Evolutionary conservation across 2,329 filamentous ascomycete species (phyloP), one percentile per base, ranked within the genome.

Genomic region (Tympanopsis confertula): DNA sequence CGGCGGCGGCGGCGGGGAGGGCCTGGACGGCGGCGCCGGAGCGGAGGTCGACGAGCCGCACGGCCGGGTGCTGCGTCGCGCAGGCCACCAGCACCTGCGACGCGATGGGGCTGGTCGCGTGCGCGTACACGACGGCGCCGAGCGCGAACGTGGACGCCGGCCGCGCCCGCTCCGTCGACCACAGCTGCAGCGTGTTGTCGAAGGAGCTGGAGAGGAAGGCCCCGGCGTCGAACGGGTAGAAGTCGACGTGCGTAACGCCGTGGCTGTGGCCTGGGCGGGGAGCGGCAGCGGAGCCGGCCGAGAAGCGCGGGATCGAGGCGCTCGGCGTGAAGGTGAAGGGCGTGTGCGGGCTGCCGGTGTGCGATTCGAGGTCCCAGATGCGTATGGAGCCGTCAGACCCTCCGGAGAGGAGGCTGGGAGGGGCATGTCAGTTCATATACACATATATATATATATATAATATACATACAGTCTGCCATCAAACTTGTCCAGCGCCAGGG

Each of bases 301-400:
- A 32, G 35, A 37, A 67, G 36, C 68, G 65, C 13, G 61, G 50
- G 36, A 76, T 63, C 18, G 62, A 63, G 36, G 65, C 69, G 15
- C 69, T 54, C 2, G 83, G 73, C 5, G 61, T 66, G 48, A 71
- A 79, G 14, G 54, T 68, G 50, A 67, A 68, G 24, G 55, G 56
- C 42, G 43, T 55, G 44, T 59, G 62, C 4, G 63, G 57, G 42
- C 65, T 65, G 12, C 53, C 54, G 46, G 66, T 63, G 36, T 70
- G 62, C 50, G 22, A 7, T n/a, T 94, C 83, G 5, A 95, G 71
- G 58, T 95, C 81, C 88, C 88, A 95, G 35, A 95, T 62, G 46
- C 79, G 83, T 50, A 95, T 76, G 1, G 82, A 83, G 7, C 83
- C 85, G 52, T 94, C 86, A 4, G 85, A 81, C 20, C 88, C 87